Conservation (phyloP, 2,329 filamentous ascomycete genomes). For the Endothia cerciana region DNA sequence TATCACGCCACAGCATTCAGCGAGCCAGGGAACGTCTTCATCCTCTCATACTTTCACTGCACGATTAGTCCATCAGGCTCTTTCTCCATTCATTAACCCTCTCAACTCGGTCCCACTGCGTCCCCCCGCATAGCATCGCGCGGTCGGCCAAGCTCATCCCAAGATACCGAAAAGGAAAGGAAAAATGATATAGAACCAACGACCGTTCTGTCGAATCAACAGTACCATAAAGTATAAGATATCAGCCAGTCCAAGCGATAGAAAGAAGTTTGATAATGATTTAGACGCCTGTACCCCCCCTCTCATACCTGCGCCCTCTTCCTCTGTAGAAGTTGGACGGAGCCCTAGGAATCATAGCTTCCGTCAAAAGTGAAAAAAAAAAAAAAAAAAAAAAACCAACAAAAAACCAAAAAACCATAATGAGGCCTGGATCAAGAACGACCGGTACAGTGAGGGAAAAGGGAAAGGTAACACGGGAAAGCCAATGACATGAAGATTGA, state of each 20-base stretch:
- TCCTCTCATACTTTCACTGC: neutral
- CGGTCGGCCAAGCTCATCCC: neutral
- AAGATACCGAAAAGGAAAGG: neutral
- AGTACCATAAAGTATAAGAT: neutral
- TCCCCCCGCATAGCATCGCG: neutral
- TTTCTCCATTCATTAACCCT: neutral
- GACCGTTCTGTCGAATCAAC: neutral
- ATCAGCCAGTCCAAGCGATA: neutral
- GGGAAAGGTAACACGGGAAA: neutral
- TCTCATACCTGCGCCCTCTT: slow-evolving; percentile 3
- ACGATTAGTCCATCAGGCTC: neutral
- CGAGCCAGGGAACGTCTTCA: neutral
- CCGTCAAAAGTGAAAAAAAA: neutral
- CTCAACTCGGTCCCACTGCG: neutral
- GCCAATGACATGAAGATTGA: neutral
- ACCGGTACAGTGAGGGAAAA: neutral
- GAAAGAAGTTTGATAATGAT: neutral
- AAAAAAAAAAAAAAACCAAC: no score
- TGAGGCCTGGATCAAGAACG: neutral
- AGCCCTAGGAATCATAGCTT: neutral
- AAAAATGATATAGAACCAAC: neutral
- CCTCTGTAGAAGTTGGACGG: neutral
- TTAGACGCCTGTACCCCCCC: slow-evolving; percentile 1
- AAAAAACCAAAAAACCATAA: no score
- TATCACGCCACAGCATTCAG: neutral